Conservation (phyloP, 768 basidiomycete genomes). For the Gloeophyllum trabeum region DNA sequence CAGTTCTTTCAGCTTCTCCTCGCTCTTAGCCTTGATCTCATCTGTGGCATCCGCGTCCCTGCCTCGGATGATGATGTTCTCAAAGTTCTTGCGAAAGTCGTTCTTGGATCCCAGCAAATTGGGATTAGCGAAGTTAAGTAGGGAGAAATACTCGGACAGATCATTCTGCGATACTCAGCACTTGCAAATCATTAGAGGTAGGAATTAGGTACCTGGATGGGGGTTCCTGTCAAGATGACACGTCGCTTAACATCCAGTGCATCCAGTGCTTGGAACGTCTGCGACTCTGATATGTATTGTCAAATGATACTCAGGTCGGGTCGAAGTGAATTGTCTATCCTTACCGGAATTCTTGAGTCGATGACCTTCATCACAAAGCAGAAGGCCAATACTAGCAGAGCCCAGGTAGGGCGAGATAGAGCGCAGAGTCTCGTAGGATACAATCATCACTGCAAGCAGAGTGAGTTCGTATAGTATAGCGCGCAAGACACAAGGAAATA, state of each 20-base stretch:
- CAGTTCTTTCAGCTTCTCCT: constrained; percentile 87
- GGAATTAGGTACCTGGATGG: constrained; percentile 54
- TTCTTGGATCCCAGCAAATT: constrained; percentile 80
- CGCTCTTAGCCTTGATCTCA: constrained; percentile 64
- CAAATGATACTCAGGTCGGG: constrained; percentile 1
- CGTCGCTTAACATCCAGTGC: constrained; percentile 78
- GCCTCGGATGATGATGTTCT: constrained; percentile 83
- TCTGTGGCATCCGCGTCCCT: constrained; percentile 83
- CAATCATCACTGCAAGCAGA: constrained; percentile 75
- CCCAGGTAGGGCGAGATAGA: constrained; percentile 68
- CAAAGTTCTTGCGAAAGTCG: constrained; percentile 93
- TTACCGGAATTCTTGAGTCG: constrained; percentile 89
- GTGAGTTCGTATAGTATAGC: constrained; percentile 1
- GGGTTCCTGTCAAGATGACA: constrained; percentile 90
- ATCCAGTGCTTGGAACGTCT: constrained; percentile 80
- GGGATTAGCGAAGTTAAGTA: constrained; percentile 89
- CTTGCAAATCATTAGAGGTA: neutral
- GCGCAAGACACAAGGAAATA: constrained; percentile 18
- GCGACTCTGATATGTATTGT: constrained; percentile 44
- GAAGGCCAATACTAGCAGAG: constrained; percentile 72
- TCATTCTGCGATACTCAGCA: constrained; percentile 50
- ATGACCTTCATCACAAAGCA: constrained; percentile 98
- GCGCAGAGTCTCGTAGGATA: constrained; percentile 93
- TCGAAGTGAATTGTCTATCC: constrained; percentile 13
- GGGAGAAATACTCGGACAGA: constrained; percentile 87